Evolutionary conservation across 139 green algal species (phyloP).

Genomic region (Volvox africanus): DNA sequence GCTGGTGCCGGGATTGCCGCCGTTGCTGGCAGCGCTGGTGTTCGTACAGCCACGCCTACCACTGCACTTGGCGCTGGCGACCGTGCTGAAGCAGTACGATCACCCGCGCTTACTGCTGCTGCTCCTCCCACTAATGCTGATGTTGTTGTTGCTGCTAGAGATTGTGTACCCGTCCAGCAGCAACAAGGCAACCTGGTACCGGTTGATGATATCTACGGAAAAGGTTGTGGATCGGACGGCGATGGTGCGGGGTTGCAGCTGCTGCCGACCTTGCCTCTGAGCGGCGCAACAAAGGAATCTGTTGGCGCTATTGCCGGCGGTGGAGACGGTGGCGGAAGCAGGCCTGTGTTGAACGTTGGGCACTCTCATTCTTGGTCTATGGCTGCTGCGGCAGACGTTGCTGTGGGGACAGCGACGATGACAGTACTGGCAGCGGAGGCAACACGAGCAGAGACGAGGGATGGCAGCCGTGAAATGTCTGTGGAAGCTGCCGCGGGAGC

Average conservation of each 20-base stretch:
- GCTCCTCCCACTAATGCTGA: neutral
- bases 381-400: neutral
- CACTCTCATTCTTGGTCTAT: no score
- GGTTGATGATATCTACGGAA: neutral
- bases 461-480: no score
- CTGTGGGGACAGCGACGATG: neutral
- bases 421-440: neutral
- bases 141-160: neutral
- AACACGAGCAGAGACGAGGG: neutral
- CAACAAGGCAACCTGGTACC: neutral
- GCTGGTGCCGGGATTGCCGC: no score
- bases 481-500: no score
- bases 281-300: neutral
- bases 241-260: neutral
- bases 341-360: neutral
- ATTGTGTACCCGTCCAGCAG: neutral
- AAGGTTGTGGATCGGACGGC: neutral
- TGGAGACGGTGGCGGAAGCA: neutral
- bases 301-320: no score
- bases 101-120: neutral
- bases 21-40: no score
- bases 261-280: neutral
- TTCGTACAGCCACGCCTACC: no score
- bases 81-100: no score
- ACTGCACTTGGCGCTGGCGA: no score